Conservation (phyloP, 768 basidiomycete species). For the Boletus vinaceobasis region DNA sequence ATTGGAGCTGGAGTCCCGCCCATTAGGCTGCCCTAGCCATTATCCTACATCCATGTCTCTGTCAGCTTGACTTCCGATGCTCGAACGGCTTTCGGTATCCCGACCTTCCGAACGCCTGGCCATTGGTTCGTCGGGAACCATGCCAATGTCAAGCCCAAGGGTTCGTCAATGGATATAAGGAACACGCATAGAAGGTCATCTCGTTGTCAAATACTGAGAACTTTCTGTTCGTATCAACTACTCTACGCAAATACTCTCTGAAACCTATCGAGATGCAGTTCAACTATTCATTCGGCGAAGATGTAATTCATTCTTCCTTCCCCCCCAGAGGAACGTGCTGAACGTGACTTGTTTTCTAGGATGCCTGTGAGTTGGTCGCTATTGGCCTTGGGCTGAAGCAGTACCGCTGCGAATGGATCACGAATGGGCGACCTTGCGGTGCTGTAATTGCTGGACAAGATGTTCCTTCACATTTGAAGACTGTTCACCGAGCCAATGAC, state of each 20-base stretch:
- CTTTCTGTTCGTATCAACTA: background rate
- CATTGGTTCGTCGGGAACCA: conserved; percentile 13
- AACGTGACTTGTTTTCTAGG: conserved; percentile 6
- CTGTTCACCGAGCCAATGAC: conserved; percentile 4
- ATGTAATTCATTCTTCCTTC: conserved; percentile 5
- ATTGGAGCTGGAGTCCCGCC: conserved; percentile 2
- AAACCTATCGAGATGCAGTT: background rate
- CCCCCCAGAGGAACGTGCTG: background rate
- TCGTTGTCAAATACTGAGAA: background rate
- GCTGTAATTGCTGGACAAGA: conserved; percentile 12
- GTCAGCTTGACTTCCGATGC: background rate
- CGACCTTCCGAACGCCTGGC: conserved; percentile 8
- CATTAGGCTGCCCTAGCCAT: background rate
- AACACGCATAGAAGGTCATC: background rate
- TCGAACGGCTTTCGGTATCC: background rate
- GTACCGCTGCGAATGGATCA: conserved; percentile 11
- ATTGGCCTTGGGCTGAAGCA: background rate
- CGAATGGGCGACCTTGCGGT: conserved; percentile 11
- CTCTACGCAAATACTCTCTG: background rate
- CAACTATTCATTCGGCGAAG: conserved; percentile 10
- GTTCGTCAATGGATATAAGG: conserved; percentile 14
- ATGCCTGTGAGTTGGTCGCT: conserved; percentile 5
- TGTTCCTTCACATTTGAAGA: conserved; percentile 14
- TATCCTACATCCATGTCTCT: background rate
- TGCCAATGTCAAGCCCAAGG: conserved; percentile 12